Evolutionary conservation across 768 basidiomycete species (phyloP), one percentile per base, ranked within the genome.

Genomic region (Xerocomus potaroensis): DNA sequence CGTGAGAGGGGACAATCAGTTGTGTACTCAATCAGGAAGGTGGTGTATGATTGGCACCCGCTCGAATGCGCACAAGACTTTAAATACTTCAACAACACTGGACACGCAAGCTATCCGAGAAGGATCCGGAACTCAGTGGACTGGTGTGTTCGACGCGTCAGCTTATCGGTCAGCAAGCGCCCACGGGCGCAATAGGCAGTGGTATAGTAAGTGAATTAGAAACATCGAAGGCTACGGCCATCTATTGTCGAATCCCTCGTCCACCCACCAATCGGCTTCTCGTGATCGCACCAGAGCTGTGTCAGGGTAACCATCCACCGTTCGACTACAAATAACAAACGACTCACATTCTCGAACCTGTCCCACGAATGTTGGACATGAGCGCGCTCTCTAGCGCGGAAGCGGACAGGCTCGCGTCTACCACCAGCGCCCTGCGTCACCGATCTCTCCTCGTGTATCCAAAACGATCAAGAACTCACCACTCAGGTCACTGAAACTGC

Each of bases 401-500:
- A 7, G 79, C 79, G 15, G 87, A 89, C 31, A 91, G 63, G 61
- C 86, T 87, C 10, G 80, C 76, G 55, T 88, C 86, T 87, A 34
- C 14, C 40, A 41, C 22, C 9, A 23, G 16, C 9, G 26, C 14
- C 11, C 42, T 15, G 30, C 18, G 10, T 43, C 23, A 51, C 45
- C 30, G 5, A 56, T 1, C 46, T 11, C 19, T 34, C 12, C 19
- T 39, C 32, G 34, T 10, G n/a, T 11, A 26, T 4, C 26, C 5
- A 15, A 15, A 35, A 31, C 0, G 22, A 14, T 42, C 18, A n/a
- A 34, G 14, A 18, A 67, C 78, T 58, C 57, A 89, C 90, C 89
- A 57, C 90, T 92, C 35, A 91, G 59, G 59, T 92, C 90, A 58
- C 89, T 91, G 57, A 91, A 90, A 63, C 90, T 81, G 7, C 88